Conservation (phyloP, 805 yeast genomes). For the Lipomyces orientalis region DNA sequence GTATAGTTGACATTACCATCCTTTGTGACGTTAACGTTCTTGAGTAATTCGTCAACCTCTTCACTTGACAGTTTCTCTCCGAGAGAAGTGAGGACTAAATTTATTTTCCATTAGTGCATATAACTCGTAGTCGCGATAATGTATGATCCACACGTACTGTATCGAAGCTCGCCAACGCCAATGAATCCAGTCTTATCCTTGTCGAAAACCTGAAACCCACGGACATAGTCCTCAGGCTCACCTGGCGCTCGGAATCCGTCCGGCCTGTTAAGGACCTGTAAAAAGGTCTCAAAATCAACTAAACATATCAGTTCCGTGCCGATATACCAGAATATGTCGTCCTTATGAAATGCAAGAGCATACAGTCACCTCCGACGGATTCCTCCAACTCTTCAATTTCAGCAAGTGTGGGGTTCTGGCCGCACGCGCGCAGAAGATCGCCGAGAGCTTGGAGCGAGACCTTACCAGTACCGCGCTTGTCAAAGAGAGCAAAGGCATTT, state of each 20-base stretch:
- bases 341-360: conserved; percentile 25
- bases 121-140: background rate
- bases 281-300: conserved; percentile 77
- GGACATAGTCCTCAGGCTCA: conserved; percentile 88
- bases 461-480: conserved; percentile 92
- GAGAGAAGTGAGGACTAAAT: conserved; percentile 77
- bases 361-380: conserved; percentile 46
- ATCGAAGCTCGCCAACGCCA: conserved; percentile 95
- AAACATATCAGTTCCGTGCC: background rate
- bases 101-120: background rate
- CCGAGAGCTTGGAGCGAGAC: conserved; percentile 86
- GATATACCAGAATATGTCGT: background rate
- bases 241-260: conserved; percentile 88
- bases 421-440: conserved; percentile 93
- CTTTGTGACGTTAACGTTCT: conserved; percentile 90
- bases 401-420: conserved; percentile 95
- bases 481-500: conserved; percentile 92
- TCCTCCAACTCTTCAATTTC: conserved; percentile 71
- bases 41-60: conserved; percentile 94
- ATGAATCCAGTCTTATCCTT: conserved; percentile 94
- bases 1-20: conserved; percentile 96
- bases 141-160: conserved; percentile 51
- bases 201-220: conserved; percentile 97
- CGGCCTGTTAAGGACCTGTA: conserved; percentile 78
- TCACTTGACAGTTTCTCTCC: conserved; percentile 91